Evolutionary conservation across 345 rosid genomes (phyloP).

Genomic region (Hevea brasiliensis): DNA sequence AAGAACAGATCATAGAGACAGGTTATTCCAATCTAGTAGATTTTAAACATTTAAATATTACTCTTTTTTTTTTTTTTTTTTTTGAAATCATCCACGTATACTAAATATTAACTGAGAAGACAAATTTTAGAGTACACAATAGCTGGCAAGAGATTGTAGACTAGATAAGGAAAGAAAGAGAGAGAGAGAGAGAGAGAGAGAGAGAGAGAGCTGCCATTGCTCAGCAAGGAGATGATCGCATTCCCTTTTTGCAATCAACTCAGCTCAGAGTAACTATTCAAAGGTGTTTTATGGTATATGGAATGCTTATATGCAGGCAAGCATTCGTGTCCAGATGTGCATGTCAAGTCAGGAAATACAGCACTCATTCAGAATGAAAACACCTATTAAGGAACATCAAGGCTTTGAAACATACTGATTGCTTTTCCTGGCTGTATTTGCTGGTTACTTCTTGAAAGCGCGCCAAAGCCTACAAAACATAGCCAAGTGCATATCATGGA

Average conservation of each 20-base stretch:
- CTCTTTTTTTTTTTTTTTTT: background rate
- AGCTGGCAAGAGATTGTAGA: background rate
- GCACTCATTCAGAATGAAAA: too few relatives aligned
- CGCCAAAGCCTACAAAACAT: conserved; percentile 73
- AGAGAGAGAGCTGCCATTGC: background rate
- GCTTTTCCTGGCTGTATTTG: conserved; percentile 89
- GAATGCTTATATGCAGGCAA: background rate
- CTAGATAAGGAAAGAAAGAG: background rate
- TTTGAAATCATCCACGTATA: too few relatives aligned
- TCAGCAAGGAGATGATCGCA: background rate
- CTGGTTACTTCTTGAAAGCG: conserved; percentile 97
- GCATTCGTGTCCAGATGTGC: background rate
- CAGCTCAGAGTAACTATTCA: background rate
- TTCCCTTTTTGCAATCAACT: conserved; percentile 4
- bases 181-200: background rate
- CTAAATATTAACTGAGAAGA: background rate
- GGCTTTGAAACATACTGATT: conserved; percentile 54
- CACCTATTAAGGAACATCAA: background rate
- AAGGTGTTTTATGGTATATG: background rate
- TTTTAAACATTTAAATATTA: background rate
- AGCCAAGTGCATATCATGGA: conserved; percentile 5
- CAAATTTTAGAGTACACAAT: background rate
- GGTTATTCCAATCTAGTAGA: background rate
- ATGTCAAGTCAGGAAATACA: background rate
- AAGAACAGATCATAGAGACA: background rate